Evolutionary conservation across 148 eudicot species (phyloP).

Genomic region (Cornus florida): DNA sequence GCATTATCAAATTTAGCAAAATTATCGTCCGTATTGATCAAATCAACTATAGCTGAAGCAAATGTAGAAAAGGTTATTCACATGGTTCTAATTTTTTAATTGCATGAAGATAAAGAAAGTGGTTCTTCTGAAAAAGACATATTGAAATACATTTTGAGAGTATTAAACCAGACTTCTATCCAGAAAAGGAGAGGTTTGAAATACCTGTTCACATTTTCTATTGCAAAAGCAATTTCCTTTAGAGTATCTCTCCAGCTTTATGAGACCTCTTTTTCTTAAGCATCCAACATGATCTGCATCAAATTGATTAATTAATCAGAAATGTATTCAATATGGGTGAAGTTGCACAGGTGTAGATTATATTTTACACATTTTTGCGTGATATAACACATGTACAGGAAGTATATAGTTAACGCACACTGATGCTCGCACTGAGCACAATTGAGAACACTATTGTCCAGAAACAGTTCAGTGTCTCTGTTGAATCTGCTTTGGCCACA

Average conservation of each 20-base stretch:
- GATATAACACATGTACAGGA: neutral
- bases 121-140: neutral
- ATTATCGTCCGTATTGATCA: neutral
- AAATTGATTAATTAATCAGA: slow-evolving; percentile 13
- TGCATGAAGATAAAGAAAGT: neutral
- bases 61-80: neutral
- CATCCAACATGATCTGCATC: slow-evolving; percentile 75
- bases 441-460: slow-evolving; percentile 34
- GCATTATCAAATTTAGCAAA: neutral
- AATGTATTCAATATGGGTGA: neutral
- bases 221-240: slow-evolving; percentile 75
- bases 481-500: slow-evolving; percentile 52
- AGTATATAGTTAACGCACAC: slow-evolving; percentile 48
- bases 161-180: neutral
- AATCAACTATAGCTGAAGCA: neutral
- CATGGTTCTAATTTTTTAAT: neutral
- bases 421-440: slow-evolving; percentile 82
- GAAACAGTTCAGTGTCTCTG: slow-evolving; percentile 20
- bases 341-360: neutral
- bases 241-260: slow-evolving; percentile 16
- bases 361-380: neutral
- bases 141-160: neutral
- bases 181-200: slow-evolving; percentile 2
- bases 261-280: slow-evolving; percentile 40
- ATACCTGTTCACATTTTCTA: slow-evolving; percentile 72